Percentiles rank a stretch among this genome's conserved stretches.
Conservation (phyloP, 306 rosid genomes). For the Cotoneaster glaucophyllus region DNA sequence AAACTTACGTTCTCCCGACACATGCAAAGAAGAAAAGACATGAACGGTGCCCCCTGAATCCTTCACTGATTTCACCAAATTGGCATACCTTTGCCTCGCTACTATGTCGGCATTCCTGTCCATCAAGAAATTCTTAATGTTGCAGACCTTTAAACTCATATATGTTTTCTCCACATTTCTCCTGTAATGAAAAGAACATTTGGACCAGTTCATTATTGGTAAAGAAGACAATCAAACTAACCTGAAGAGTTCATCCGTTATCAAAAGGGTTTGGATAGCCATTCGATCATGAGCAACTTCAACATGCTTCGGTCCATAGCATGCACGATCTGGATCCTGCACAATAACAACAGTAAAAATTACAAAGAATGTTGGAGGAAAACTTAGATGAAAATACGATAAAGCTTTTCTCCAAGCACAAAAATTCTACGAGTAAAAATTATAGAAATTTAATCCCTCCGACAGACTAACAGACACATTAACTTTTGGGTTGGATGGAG, state of each 20-base stretch:
- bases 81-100: conserved; percentile 59
- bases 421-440: not conserved
- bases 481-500: not conserved
- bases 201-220: not conserved
- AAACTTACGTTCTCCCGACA: conserved; percentile 95
- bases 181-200: not conserved
- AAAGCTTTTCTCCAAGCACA: not conserved
- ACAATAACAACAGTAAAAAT: not conserved
- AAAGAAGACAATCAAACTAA: conserved; percentile 18
- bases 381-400: not conserved
- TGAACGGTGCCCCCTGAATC: conserved; percentile 85
- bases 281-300: conserved; percentile 94
- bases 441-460: not conserved
- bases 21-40: conserved; percentile 88
- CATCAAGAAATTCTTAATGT: conserved; percentile 4
- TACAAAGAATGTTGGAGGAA: not conserved
- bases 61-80: conserved; percentile 75
- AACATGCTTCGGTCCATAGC: conserved; percentile 91
- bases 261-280: conserved; percentile 83
- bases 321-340: conserved; percentile 85
- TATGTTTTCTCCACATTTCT: not conserved
- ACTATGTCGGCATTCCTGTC: conserved; percentile 68
- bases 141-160: not conserved
- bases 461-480: not conserved
- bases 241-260: conserved; percentile 93